Base-by-base conservation (phyloP, 176 grass and related monocot genomes). In the Tillandsia fasciculata region DNA sequence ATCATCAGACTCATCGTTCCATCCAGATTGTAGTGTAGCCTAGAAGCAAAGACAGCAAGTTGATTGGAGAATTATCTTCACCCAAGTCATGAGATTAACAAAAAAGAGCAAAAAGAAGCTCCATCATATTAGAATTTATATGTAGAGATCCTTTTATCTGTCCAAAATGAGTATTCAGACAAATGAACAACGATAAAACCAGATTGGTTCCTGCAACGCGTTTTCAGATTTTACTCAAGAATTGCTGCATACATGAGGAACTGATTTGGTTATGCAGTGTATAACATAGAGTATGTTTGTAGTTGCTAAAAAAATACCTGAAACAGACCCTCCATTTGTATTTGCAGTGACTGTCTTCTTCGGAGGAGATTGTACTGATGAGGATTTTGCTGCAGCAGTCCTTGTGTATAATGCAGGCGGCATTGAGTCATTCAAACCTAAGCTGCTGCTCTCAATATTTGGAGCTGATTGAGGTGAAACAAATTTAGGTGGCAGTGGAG, bases 221-320 rank as follows among this genome's bases (percentile, higher is more conserved):
- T 42, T 42, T 42, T 42, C 33, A 42, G 33, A 42, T 42, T 42
- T 42, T 42, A 42, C 33, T 42, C 33, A 5, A 42, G 7, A 42
- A 42, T 42, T 7, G 33, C 33, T 42, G 33, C 33, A 42, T 42
- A 42, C 4, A 42, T 42, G 33, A 42, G 33, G 33, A 42, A 42
- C 33, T 42, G 33, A 42, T 42, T 42, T 42, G 33, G 33, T 42
- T 42, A 8, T 5, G 33, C 33, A 42, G 33, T 42, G 33, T 5
- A 42, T 7, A 42, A 74, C 15, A 74, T n/a, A 51, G 50, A 50
- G 71, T 0, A 11, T 24, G 66, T 53, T 51, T 67, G 15, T 64
- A 12, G 18, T 50, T 49, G 11, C 65, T 42, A 54, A 77, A 49
- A 49, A 42, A 59, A 64, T 97, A 97, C 93, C 89, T 72, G 83